Conservation (phyloP, 441 rosid species). For the Bocquillonia castaneifolia region DNA sequence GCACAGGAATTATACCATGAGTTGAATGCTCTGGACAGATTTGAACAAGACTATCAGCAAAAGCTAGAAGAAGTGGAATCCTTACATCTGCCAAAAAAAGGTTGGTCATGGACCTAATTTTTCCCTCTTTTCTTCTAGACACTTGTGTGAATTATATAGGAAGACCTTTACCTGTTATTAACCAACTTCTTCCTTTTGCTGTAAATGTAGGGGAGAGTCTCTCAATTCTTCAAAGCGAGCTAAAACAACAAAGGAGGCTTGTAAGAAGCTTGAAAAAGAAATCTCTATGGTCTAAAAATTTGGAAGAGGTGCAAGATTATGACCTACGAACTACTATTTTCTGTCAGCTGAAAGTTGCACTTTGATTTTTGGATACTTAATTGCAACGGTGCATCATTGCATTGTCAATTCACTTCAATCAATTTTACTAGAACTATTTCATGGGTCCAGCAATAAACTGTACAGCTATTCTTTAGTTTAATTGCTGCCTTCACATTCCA, state of each 20-base stretch:
- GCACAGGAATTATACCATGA: slow-evolving; percentile 86
- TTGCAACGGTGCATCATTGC: background rate
- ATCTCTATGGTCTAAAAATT: slow-evolving; percentile 66
- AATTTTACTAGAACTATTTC: background rate
- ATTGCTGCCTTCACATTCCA: background rate
- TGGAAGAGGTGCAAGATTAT: slow-evolving; percentile 53
- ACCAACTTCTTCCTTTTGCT: slow-evolving; percentile 21
- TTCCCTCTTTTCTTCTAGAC: slow-evolving; percentile 27
- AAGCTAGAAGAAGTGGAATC: slow-evolving; percentile 63
- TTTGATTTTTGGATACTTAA: background rate
- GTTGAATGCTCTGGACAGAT: slow-evolving; percentile 69
- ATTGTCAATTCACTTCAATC: background rate
- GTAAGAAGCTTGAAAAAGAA: slow-evolving; percentile 52
- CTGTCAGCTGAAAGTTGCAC: slow-evolving; percentile 9
- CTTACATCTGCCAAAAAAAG: slow-evolving; percentile 65
- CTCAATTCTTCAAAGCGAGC: slow-evolving; percentile 51
- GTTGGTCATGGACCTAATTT: slow-evolving; percentile 31
- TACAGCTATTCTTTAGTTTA: background rate
- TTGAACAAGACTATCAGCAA: slow-evolving; percentile 63
- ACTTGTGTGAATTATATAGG: background rate
- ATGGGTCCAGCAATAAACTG: background rate
- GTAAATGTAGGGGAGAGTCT: slow-evolving; percentile 61
- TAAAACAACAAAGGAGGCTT: slow-evolving; percentile 67
- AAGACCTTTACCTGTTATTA: slow-evolving; percentile 6
- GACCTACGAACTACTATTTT: slow-evolving; percentile 18